These are phyloP conservation scores for Blumeria graminis DNA, from an alignment of 2,329 filamentous ascomycete genomes.

Conservation along the genomic window DNA sequence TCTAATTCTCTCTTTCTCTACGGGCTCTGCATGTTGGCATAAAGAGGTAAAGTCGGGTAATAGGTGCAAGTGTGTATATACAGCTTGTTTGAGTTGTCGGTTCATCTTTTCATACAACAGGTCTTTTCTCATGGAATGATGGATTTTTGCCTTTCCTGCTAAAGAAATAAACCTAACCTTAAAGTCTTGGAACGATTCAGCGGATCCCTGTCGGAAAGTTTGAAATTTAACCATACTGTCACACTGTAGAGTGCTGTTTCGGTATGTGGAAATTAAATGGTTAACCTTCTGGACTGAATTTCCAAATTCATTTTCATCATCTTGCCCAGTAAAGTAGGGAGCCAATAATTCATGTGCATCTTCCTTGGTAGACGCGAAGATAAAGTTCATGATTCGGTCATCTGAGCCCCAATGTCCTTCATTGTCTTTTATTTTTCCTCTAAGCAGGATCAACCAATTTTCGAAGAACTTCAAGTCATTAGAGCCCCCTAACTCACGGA, in stretches of 20 bases:
- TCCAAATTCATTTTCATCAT: not conserved
- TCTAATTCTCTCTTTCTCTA: not conserved
- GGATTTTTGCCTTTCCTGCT: not conserved
- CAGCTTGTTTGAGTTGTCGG: not conserved
- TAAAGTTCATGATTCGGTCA: not conserved
- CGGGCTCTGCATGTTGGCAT: not conserved
- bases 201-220: not conserved
- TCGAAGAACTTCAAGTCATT: not conserved
- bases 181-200: not conserved
- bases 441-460: not conserved
- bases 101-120: not conserved
- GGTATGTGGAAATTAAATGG: not conserved
- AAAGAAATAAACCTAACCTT: not conserved
- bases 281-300: not conserved
- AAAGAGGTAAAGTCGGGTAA: not conserved
- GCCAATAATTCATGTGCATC: not conserved
- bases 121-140: not conserved
- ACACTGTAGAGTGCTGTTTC: not conserved
- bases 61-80: not conserved
- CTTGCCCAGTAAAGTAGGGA: not conserved
- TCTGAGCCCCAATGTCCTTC: not conserved
- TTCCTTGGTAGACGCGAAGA: not conserved
- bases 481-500: not conserved
- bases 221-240: not conserved
- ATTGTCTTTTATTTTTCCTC: not conserved